Base-by-base conservation (phyloP, 768 basidiomycete genomes). In the Lactarius vividus region DNA sequence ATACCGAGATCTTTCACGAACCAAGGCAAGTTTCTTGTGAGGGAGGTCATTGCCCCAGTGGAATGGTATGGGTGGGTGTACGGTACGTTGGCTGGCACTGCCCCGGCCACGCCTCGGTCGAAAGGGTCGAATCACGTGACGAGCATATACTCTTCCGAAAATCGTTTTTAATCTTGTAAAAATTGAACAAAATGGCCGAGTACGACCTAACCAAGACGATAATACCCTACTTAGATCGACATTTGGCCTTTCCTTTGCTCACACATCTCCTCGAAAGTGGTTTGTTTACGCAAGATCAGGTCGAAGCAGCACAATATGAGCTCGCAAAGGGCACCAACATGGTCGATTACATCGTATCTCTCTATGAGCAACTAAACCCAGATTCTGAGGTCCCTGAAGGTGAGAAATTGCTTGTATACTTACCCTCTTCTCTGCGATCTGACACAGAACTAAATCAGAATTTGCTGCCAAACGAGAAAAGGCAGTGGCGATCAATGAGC, bases 271-370 rank as follows among this genome's bases (percentile, higher is more conserved):
- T 82, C 18, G 89, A 92, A 66, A 84, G 82, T 10, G 84, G 85
- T 20, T 77, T 91, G 46, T 98, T 95, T 76, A 83, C 92, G 1
- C 81, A 83, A 26, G 83, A 91, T 49, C 87, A 98, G 71, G 84
- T 98, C 64, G 86, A 88, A 64, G 80, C 86, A 46, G 96, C 97
- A 42, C 96, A 98, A 79, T 96, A 97, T 89, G 95, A 98, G 73
- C 88, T 98, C 61, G 92, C 94, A 62, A 96, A 94, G 75, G 92
- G 89, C 68, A 99, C 97, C 55, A 98, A 99, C 77, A 98, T 98
- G 96, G 89, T 96, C 65, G 96, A 96, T 77, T 99, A 96, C 73
- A 88, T 92, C 29, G 85, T 88, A 66, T 84, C 82, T 69, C 78
- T 98, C 71, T 94, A 93, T 72, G 79, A 88, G 71, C 87, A 92